phyloP scores from a whole-genome alignment of 345 rosid species.

The Eucalyptus fibrosa region DNA sequence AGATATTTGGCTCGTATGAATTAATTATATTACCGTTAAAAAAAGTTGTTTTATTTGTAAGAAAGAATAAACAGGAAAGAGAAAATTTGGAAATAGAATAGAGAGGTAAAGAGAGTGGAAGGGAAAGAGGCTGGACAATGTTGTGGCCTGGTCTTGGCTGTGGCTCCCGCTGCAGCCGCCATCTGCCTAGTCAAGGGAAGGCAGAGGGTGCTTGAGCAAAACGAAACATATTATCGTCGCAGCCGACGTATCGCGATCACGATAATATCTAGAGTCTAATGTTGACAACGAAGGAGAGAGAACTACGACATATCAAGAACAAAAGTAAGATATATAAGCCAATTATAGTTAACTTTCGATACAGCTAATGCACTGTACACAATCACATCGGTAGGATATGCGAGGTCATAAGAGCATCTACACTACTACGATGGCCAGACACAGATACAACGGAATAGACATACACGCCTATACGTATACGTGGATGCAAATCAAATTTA shows the following conservation, averaged over 20 bases:
- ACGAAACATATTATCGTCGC: not conserved
- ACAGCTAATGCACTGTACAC: not conserved
- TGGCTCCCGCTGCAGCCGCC: not conserved
- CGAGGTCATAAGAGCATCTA: not conserved
- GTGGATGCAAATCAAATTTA: not conserved
- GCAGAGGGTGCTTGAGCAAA: not conserved
- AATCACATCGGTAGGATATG: not conserved
- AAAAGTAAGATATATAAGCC: not conserved
- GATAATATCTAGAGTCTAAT: not conserved
- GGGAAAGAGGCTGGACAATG: not conserved
- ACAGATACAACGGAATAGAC: not conserved
- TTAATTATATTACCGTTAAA: not conserved
- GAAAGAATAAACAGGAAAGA: not conserved
- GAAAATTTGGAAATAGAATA: not conserved
- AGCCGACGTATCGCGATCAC: not conserved
- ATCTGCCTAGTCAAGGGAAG: not conserved
- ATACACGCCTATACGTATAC: not conserved
- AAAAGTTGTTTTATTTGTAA: no score
- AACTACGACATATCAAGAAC: not conserved
- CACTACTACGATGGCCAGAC: not conserved
- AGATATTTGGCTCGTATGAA: not conserved
- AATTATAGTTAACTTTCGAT: not conserved
- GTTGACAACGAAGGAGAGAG: not conserved
- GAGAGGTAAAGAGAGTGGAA: not conserved
- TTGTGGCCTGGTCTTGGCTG: no score